Evolutionary conservation across 148 eudicot genomes (phyloP).

Genomic region (Cornus suecica): DNA sequence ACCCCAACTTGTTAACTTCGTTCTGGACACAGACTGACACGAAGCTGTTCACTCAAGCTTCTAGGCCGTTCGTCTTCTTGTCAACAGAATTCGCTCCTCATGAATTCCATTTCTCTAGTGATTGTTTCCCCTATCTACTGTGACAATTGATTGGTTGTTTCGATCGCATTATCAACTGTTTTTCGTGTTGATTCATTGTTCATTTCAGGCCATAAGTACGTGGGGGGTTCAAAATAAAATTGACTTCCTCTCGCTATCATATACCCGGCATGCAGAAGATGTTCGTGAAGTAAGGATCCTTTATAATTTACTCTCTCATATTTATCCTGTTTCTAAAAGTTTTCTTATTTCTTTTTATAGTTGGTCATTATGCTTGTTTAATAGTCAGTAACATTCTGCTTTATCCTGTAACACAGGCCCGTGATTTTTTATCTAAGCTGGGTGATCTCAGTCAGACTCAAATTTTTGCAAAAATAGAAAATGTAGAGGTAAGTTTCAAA

Average conservation of each 20-base stretch:
- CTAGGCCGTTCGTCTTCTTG: too few species aligned
- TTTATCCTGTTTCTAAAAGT: not conserved
- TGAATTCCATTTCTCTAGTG: too few species aligned
- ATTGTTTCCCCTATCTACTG: too few species aligned
- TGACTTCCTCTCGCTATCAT: conserved; percentile 85
- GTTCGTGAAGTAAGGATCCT: conserved; percentile 71
- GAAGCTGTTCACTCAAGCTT: too few species aligned
- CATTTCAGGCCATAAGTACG: conserved; percentile 66
- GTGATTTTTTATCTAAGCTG: conserved; percentile 63
- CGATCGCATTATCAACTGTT: not conserved
- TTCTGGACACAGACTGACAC: too few species aligned
- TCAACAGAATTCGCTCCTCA: too few species aligned
- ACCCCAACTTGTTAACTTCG: too few species aligned
- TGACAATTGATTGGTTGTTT: too few species aligned
- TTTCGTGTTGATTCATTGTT: conserved; percentile 4
- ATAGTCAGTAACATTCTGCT: not conserved
- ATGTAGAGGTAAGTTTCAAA: conserved; percentile 59
- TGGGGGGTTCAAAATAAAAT: conserved; percentile 95
- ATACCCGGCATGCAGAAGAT: conserved; percentile 93
- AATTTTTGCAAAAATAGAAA: conserved; percentile 91
- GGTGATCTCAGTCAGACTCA: conserved; percentile 90
- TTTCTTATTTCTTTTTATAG: not conserved
- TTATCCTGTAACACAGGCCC: conserved; percentile 48
- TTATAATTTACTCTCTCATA: not conserved
- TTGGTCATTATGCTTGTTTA: not conserved